A percentile compares a stretch with the other conserved stretches of the same genome.
phyloP scores from a whole-genome alignment of 805 yeast genomes.

The Candida schatavii region DNA sequence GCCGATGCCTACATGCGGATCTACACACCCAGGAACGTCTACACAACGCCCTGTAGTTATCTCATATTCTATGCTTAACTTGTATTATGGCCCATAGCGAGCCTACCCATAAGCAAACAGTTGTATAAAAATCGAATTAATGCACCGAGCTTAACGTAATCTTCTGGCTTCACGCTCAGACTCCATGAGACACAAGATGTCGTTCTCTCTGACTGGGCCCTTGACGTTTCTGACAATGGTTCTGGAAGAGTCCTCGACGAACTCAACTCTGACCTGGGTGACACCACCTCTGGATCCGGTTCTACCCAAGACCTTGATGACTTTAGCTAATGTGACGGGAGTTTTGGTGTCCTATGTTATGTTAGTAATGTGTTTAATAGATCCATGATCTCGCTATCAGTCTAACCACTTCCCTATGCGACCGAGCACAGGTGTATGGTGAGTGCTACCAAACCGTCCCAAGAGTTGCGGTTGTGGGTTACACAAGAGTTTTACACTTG shows the following conservation, averaged over 20 bases:
- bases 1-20: no score
- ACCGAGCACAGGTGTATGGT: not conserved
- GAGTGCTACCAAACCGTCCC: no score
- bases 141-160: constrained; percentile 58
- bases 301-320: constrained; percentile 98
- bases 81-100: no score
- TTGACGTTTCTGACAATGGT: constrained; percentile 50
- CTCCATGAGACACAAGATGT: constrained; percentile 98
- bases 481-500: no score
- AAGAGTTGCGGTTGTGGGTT: no score
- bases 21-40: no score
- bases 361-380: constrained; percentile 13
- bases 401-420: no score
- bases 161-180: constrained; percentile 99
- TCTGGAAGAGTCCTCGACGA: constrained; percentile 47
- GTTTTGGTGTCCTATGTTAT: constrained; percentile 62
- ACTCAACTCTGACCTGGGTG: constrained; percentile 50
- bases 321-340: constrained; percentile 99
- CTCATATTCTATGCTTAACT: no score
- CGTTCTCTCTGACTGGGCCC: constrained; percentile 62
- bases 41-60: no score
- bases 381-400: no score
- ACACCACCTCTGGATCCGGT: constrained; percentile 99
- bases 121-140: not conserved
- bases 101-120: no score